Percentiles rank a stretch among this genome's conserved stretches.
Conservation (phyloP, 2,329 filamentous ascomycete genomes). For the Alternaria novae-zelandiae region DNA sequence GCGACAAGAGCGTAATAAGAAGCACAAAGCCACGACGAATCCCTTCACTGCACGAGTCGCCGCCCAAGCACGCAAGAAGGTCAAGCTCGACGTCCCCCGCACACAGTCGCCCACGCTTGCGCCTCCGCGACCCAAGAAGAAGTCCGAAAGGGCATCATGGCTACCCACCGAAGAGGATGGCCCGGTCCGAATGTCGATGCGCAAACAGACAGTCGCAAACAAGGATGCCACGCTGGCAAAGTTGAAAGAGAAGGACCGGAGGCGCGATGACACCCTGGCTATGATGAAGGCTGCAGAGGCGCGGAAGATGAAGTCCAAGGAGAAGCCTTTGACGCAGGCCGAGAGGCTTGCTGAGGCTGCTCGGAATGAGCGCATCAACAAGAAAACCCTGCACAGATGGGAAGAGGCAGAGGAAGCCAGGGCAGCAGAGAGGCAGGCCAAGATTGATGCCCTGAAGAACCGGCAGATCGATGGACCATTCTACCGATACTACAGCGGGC, state of each 20-base stretch:
- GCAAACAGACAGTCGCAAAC: conserved; percentile 68
- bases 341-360: conserved; percentile 84
- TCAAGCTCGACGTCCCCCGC: conserved; percentile 47
- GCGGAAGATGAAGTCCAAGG: conserved; percentile 73
- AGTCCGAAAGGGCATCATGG: conserved; percentile 74
- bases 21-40: conserved; percentile 74
- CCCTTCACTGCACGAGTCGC: conserved; percentile 45
- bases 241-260: conserved; percentile 74
- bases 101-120: conserved; percentile 56
- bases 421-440: conserved; percentile 81
- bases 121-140: conserved; percentile 64
- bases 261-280: conserved; percentile 72
- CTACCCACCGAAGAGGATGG: conserved; percentile 68
- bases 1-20: conserved; percentile 69
- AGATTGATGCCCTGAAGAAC: conserved; percentile 85
- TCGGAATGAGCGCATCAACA: conserved; percentile 82
- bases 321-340: conserved; percentile 83
- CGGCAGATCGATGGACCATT: conserved; percentile 87
- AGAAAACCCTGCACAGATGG: conserved; percentile 91
- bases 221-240: conserved; percentile 67
- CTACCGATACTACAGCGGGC: conserved; percentile 92
- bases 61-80: conserved; percentile 48
- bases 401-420: conserved; percentile 90
- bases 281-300: conserved; percentile 68
- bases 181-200: conserved; percentile 66